phyloP scores from a whole-genome alignment of 768 basidiomycete genomes.

The Suillus spraguei region DNA sequence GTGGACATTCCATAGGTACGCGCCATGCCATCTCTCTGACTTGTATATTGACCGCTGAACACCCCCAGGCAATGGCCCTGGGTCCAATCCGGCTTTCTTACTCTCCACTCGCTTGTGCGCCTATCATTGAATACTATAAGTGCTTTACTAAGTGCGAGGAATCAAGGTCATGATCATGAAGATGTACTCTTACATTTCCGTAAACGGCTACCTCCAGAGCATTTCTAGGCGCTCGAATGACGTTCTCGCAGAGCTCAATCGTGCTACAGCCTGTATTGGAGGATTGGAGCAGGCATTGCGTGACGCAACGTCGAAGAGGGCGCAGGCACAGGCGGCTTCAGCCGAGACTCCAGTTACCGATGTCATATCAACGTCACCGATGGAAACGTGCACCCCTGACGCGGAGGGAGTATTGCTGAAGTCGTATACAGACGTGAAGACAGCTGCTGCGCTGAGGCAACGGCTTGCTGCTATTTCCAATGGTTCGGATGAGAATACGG shows the following conservation, averaged over 20 bases:
- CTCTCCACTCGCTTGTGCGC: conserved; percentile 78
- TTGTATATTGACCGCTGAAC: conserved; percentile 1
- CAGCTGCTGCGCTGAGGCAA: conserved; percentile 55
- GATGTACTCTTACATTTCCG: conserved; percentile 91
- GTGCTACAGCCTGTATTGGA: conserved; percentile 48
- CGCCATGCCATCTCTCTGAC: conserved; percentile 1
- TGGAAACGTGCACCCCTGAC: conserved; percentile 42
- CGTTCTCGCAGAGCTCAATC: conserved; percentile 46
- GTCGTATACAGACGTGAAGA: conserved; percentile 55
- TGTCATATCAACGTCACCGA: conserved; percentile 33
- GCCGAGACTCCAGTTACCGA: conserved; percentile 26
- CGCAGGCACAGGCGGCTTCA: conserved; percentile 21
- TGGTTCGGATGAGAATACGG: conserved; percentile 4
- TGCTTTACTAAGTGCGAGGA: neutral
- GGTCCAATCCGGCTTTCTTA: conserved; percentile 94
- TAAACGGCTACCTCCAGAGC: conserved; percentile 81
- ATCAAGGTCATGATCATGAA: conserved; percentile 86
- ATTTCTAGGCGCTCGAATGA: conserved; percentile 48
- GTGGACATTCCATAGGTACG: conserved; percentile 89
- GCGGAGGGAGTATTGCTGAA: conserved; percentile 46
- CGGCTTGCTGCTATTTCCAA: conserved; percentile 48
- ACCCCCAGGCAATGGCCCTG: conserved; percentile 84
- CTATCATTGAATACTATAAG: conserved; percentile 10
- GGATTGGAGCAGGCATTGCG: conserved; percentile 67
- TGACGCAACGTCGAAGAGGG: conserved; percentile 43